Evolutionary conservation across 1,284 basidiomycete species (phyloP).

Genomic region (Xerocomus tenax): DNA sequence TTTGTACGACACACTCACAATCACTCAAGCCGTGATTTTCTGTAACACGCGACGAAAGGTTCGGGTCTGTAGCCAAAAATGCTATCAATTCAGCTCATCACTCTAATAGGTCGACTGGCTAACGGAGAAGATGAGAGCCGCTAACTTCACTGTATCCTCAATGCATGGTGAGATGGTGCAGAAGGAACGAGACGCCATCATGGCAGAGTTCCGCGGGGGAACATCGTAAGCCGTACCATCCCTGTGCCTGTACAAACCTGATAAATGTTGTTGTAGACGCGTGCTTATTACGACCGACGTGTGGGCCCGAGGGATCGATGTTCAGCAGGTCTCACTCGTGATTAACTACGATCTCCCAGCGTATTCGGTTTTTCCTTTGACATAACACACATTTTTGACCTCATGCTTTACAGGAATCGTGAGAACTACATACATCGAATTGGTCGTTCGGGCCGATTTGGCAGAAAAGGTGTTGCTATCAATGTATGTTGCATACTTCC

Average conservation of each 20-base stretch:
- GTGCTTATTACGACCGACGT: conserved; percentile 96
- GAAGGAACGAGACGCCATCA: conserved; percentile 96
- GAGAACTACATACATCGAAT: conserved; percentile 99
- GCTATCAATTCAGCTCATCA: conserved; percentile 12
- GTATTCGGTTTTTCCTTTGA: conserved; percentile 38
- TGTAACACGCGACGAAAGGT: conserved; percentile 98
- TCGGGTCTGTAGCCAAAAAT: conserved; percentile 14
- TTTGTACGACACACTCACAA: conserved; percentile 95
- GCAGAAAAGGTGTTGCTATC: conserved; percentile 88
- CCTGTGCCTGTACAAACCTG: conserved; percentile 7
- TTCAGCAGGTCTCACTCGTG: conserved; percentile 95
- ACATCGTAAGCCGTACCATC: conserved; percentile 58
- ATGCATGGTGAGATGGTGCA: conserved; percentile 99
- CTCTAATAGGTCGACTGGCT: conserved; percentile 87
- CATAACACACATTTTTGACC: conserved; percentile 14
- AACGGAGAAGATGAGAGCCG: conserved; percentile 95
- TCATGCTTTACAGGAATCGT: conserved; percentile 57
- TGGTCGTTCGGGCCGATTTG: conserved; percentile 91
- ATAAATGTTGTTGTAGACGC: conserved; percentile 44
- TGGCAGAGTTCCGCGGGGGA: conserved; percentile 95
- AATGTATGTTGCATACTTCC: conserved; percentile 48
- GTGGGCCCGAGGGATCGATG: conserved; percentile 98
- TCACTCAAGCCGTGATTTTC: conserved; percentile 99
- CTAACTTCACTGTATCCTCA: conserved; percentile 93
- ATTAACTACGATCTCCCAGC: conserved; percentile 97